Base-by-base conservation (phyloP, 2,329 filamentous ascomycete species). In the Beauveria sp. region DNA sequence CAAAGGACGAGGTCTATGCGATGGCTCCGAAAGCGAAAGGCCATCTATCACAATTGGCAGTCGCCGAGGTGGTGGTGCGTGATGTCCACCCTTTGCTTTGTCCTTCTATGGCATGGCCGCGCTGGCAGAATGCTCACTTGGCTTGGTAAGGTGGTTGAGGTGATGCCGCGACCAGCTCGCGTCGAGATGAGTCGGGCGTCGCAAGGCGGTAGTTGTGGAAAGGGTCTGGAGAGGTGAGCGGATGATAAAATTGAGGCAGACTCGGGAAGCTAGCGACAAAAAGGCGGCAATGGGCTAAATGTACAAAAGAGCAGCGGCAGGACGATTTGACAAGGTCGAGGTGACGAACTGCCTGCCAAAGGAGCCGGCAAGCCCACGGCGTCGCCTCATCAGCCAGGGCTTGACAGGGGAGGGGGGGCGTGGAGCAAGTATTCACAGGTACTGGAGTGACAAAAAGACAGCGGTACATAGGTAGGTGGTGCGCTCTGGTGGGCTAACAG, bases 41-140 rank as follows among this genome's bases (percentile, higher is more conserved):
- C 42, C 26, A 55, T 47, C 38, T 43, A 52, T 45, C 47, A 20
- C 47, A 20, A 45, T 26, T 30, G 57, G 40, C 8, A 30, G 34
- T 30, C 12, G 24, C 38, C 18, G 20, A 30, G 26, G 16, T 34
- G 42, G 30, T 49, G 43, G 52, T 28, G 42, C 30, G 43, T 43
- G 45, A 51, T 61, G 43, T 55, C 51, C 30, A 18, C 51, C 45
- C 34, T 45, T 49, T 46, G 34, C 34, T 14, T 38, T 38, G 52
- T 50, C 58, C 34, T n/a, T 45, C 47, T 51, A 59, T 52, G 38
- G 57, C 47, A 59, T 59, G 34, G 34, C 47, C 26, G 45, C 34
- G 46, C 24, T 3, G 22, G 57, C 47, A 59, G 47, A 49, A 26
- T 52, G 26, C 57, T 52, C 30, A 16, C 30, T 34, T 28, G 24